A percentile compares a stretch with the other conserved stretches of the same genome.
phyloP scores from a whole-genome alignment of 805 yeast genomes.

The Lachancea quebecensis region DNA sequence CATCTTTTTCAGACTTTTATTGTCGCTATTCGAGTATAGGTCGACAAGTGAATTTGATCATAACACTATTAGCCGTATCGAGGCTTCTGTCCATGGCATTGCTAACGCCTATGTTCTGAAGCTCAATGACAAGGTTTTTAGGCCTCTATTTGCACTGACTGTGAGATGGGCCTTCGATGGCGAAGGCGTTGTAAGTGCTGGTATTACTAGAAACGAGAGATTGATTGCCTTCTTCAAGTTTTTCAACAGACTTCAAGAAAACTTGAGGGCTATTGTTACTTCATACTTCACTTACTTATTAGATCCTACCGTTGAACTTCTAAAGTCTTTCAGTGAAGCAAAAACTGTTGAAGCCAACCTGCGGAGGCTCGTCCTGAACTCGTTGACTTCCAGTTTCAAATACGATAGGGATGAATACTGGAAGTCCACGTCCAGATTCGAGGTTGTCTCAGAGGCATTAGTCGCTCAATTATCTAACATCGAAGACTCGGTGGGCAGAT shows the following conservation, averaged over 20 bases:
- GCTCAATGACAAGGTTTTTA: conserved; percentile 85
- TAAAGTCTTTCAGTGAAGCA: conserved; percentile 43
- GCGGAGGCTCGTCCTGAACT: conserved; percentile 65
- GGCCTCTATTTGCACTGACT: conserved; percentile 82
- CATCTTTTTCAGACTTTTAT: conserved; percentile 58
- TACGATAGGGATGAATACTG: conserved; percentile 93
- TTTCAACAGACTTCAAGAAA: conserved; percentile 77
- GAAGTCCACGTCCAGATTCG: conserved; percentile 83
- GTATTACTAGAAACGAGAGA: conserved; percentile 48
- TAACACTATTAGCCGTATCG: conserved; percentile 75
- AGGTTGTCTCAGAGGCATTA: conserved; percentile 54
- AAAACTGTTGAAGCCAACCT: conserved; percentile 45
- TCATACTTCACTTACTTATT: conserved; percentile 78
- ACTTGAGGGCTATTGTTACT: conserved; percentile 79
- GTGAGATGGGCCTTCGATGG: conserved; percentile 91
- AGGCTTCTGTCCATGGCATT: conserved; percentile 64
- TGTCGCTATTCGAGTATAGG: conserved; percentile 66
- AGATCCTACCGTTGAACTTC: conserved; percentile 57
- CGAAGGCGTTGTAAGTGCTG: conserved; percentile 49
- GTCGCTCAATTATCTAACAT: conserved; percentile 59
- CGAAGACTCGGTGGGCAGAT: conserved; percentile 70
- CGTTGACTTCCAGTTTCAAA: conserved; percentile 74
- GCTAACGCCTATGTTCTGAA: conserved; percentile 78
- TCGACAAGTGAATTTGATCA: conserved; percentile 50
- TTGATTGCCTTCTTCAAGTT: conserved; percentile 75